A percentile compares a stretch with the other conserved stretches of the same genome.
phyloP scores from a whole-genome alignment of 2,329 filamentous ascomycete species.

The Drechslerella dactyloides region DNA sequence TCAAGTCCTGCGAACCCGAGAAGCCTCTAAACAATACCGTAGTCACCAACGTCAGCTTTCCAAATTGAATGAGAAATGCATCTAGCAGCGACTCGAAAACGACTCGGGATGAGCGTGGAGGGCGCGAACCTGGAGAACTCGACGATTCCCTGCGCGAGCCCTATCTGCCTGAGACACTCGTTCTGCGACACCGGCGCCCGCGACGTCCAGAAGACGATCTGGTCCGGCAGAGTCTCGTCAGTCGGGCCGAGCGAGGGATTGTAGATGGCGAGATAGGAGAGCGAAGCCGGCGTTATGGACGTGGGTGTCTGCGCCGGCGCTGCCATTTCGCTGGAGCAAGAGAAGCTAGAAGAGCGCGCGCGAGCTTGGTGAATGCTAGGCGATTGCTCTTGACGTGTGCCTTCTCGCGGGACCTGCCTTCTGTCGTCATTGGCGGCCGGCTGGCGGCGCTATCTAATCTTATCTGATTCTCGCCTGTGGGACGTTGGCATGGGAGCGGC shows the following conservation, averaged over 20 bases:
- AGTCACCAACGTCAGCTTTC: conserved; percentile 11
- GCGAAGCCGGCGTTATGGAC: conserved; percentile 73
- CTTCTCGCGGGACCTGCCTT: background rate
- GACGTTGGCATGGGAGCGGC: background rate
- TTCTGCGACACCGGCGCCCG: conserved; percentile 67
- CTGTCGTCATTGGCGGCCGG: background rate
- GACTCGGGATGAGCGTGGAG: conserved; percentile 13
- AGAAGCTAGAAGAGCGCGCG: conserved; percentile 1
- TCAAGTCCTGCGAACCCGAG: conserved; percentile 75
- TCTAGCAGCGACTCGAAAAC: background rate
- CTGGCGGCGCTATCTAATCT: background rate
- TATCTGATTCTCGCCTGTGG: background rate
- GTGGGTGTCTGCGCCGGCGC: conserved; percentile 30
- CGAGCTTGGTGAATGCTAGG: conserved; percentile 12
- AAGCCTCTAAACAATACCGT: conserved; percentile 68
- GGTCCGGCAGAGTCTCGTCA: conserved; percentile 75
- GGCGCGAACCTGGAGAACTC: conserved; percentile 76
- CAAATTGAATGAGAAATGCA: background rate
- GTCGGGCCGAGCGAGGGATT: conserved; percentile 74
- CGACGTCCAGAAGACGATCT: conserved; percentile 93
- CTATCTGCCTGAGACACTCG: conserved; percentile 87
- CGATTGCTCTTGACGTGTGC: conserved; percentile 7
- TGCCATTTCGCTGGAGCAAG: conserved; percentile 30
- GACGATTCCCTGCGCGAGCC: conserved; percentile 94
- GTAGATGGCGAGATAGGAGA: conserved; percentile 93